phyloP scores from a whole-genome alignment of 805 yeast species.

The Blastobotrys attinorum region DNA sequence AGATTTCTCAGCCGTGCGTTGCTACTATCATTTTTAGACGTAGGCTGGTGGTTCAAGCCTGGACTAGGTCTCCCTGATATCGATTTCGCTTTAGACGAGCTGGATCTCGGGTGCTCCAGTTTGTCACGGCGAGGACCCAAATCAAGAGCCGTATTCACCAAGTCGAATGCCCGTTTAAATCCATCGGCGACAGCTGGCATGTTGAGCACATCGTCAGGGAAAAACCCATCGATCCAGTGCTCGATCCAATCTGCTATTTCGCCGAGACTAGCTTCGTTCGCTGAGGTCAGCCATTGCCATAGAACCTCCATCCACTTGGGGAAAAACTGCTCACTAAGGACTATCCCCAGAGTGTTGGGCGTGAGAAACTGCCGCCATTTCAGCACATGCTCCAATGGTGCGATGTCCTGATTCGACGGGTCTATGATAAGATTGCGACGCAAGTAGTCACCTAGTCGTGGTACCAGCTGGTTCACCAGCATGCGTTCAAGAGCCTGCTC shows the following conservation, averaged over 20 bases:
- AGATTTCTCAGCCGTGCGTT: not conserved
- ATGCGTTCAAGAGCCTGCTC: constrained; percentile 9
- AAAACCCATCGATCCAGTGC: constrained; percentile 24
- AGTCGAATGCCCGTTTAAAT: constrained; percentile 23
- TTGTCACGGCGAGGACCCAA: constrained; percentile 11
- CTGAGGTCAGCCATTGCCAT: constrained; percentile 23
- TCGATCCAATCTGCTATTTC: constrained; percentile 28
- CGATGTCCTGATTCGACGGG: constrained; percentile 23
- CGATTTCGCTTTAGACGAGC: no score
- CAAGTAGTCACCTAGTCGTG: constrained; percentile 14
- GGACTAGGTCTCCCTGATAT: not conserved
- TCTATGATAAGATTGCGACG: constrained; percentile 18
- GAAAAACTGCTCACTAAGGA: constrained; percentile 32
- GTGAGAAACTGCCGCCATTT: constrained; percentile 23
- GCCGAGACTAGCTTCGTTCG: constrained; percentile 12
- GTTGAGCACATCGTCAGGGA: constrained; percentile 17
- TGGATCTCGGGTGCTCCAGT: not conserved
- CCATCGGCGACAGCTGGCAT: constrained; percentile 10
- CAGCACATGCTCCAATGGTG: constrained; percentile 16
- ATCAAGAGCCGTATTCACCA: constrained; percentile 28
- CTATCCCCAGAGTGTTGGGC: constrained; percentile 12
- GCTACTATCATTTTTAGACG: not conserved
- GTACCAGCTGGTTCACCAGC: constrained; percentile 12
- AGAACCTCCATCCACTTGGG: constrained; percentile 32
- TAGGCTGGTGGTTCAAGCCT: not conserved